Conservation (phyloP, 768 basidiomycete genomes). For the Boletus reticulatus region DNA sequence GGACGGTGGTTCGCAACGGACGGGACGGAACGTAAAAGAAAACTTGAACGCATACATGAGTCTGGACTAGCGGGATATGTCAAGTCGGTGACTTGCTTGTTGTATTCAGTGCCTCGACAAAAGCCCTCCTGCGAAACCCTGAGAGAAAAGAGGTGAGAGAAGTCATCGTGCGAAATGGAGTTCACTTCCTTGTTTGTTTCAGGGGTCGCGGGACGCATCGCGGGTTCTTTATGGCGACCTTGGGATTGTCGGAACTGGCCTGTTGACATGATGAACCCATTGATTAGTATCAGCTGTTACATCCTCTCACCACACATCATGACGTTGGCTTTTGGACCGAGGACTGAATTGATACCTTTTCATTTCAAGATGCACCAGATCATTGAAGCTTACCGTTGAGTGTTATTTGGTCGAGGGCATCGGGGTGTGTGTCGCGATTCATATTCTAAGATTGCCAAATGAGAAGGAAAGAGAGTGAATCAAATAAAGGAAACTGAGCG, state of each 20-base stretch:
- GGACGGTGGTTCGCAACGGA: not conserved
- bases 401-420: conserved; percentile 42
- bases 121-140: conserved; percentile 21
- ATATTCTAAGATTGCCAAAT: conserved; percentile 14
- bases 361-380: not conserved
- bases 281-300: too few relatives aligned
- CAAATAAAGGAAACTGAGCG: conserved; percentile 10
- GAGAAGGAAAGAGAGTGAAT: conserved; percentile 17
- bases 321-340: conserved; percentile 1
- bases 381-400: conserved; percentile 29
- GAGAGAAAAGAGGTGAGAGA: conserved; percentile 8
- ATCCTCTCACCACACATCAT: conserved; percentile 10
- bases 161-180: too few relatives aligned
- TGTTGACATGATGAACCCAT: conserved; percentile 5
- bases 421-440: conserved; percentile 35
- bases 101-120: conserved; percentile 53
- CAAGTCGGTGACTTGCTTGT: conserved; percentile 45
- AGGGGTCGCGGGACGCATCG: not conserved
- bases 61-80: not conserved
- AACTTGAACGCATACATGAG: conserved; percentile 33
- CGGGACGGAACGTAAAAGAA: conserved; percentile 31
- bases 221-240: conserved; percentile 1
- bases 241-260: conserved; percentile 12
- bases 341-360: not conserved
- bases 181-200: conserved; percentile 14